Base-by-base conservation (phyloP, 257 asterid species). In the Lithospermum erythrorhizon region DNA sequence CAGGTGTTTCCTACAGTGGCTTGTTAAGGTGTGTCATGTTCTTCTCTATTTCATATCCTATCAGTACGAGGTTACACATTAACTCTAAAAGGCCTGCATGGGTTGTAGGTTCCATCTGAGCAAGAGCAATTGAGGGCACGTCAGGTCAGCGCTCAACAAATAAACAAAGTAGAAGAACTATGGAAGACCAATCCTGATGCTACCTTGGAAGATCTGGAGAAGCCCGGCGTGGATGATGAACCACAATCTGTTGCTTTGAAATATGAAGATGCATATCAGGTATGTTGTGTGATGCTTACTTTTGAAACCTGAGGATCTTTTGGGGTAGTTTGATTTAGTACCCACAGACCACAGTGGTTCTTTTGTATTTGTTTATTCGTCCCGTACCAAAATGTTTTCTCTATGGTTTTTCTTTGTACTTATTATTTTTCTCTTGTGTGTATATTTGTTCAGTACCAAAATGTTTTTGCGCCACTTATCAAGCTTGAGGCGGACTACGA, bases 181-280 rank as follows among this genome's bases (percentile, higher is more conserved):
- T 93, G 99, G 99, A 93, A 93, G 73, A 76, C 99, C 62, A 93
- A 93, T 68, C 96, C 97, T 35, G 97, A 93, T 74, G 97, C 99
- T 61, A 71, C 87, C 61, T 69, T 93, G 75, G 99, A 89, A 77
- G 99, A 93, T 82, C 99, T 93, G 62, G 97, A 93, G 86, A 89
- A 93, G 86, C 99, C 99, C 60, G 97, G 99, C 23, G 97, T 93
- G 56, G 99, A 93, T 75, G 99, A 93, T 57, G 99, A 93, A 77
- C 99, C 99, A 61, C 97, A 93, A 76, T 69, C 94, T 62, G 97
- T 89, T 63, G 96, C 75, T 55, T 68, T 79, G 83, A 93, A 93
- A 79, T 93, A 93, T 66, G 97, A 89, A 78, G 97, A 89, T 83
- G 99, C 99, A 64, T 93, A 93, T 76, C 99, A 93, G 94, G 99